These are phyloP conservation scores for Neltuma alba DNA, from an alignment of 306 rosid genomes.

Conservation along the genomic window DNA sequence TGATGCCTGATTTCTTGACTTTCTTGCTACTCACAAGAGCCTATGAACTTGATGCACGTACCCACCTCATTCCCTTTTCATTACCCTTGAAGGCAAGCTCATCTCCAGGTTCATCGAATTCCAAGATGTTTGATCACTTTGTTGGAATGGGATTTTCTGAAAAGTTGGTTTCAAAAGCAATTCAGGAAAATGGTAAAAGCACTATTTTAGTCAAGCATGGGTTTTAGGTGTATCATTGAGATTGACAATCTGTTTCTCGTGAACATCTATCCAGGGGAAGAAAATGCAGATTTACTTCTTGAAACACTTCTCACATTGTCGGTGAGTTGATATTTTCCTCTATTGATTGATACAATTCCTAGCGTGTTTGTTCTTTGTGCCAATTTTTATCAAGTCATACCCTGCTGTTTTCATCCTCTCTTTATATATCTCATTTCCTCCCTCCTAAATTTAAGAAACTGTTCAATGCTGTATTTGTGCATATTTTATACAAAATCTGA, in stretches of 20 bases:
- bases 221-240: conserved; percentile 16
- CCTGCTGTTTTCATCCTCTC: conserved; percentile 12
- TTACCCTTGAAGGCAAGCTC: conserved; percentile 57
- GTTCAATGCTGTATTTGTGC: background rate
- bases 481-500: background rate
- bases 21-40: background rate
- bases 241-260: conserved; percentile 35
- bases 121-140: conserved; percentile 70
- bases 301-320: conserved; percentile 77
- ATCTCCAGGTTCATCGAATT: conserved; percentile 63
- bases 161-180: conserved; percentile 74
- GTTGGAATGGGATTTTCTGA: conserved; percentile 79
- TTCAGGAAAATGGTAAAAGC: conserved; percentile 74
- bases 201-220: conserved; percentile 21
- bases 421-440: conserved; percentile 13
- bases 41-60: background rate
- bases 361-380: background rate
- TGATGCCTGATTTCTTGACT: background rate
- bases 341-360: conserved; percentile 23
- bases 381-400: conserved; percentile 27
- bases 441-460: conserved; percentile 2
- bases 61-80: conserved; percentile 29
- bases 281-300: conserved; percentile 61
- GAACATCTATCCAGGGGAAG: conserved; percentile 80
- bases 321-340: conserved; percentile 57